phyloP scores from a whole-genome alignment of 495 filamentous ascomycete genomes.

The Echria macrotheca region DNA sequence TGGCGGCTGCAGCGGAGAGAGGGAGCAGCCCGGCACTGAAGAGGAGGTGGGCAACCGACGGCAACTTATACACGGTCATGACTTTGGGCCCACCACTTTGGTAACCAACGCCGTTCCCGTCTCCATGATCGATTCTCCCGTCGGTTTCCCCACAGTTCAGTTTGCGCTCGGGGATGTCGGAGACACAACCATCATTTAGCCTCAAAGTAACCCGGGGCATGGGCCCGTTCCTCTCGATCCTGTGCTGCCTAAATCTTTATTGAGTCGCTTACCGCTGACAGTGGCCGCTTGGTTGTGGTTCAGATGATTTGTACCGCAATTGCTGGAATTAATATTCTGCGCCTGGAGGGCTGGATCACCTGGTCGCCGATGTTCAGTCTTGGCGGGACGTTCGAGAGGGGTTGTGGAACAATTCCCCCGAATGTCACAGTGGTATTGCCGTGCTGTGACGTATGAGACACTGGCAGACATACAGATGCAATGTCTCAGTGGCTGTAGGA shows the following conservation, averaged over 20 bases:
- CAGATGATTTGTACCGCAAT: not conserved
- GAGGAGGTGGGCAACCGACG: too few relatives aligned
- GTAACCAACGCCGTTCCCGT: too few relatives aligned
- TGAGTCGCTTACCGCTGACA: constrained; percentile 4
- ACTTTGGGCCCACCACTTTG: too few relatives aligned
- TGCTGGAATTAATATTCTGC: constrained; percentile 14
- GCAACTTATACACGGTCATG: too few relatives aligned
- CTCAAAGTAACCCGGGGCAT: constrained; percentile 4
- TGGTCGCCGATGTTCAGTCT: not conserved
- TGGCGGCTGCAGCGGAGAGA: not conserved
- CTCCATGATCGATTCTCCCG: not conserved
- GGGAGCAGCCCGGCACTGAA: not conserved
- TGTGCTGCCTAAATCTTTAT: constrained; percentile 6
- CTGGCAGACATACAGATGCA: too few relatives aligned
- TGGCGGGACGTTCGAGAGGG: too few relatives aligned
- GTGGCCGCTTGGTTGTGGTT: not conserved
- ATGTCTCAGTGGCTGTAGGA: too few relatives aligned
- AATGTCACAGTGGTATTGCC: too few relatives aligned
- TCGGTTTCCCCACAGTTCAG: constrained; percentile 10
- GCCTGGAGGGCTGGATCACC: not conserved
- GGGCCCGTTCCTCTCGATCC: not conserved
- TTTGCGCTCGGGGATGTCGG: constrained; percentile 7
- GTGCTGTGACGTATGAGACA: too few relatives aligned
- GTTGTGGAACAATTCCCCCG: not conserved
- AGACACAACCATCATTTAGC: constrained; percentile 1